Evolutionary conservation across 352 stramenopile species (phyloP), one percentile per base, ranked within the genome.

Genomic region (Blastocystis sp.): DNA sequence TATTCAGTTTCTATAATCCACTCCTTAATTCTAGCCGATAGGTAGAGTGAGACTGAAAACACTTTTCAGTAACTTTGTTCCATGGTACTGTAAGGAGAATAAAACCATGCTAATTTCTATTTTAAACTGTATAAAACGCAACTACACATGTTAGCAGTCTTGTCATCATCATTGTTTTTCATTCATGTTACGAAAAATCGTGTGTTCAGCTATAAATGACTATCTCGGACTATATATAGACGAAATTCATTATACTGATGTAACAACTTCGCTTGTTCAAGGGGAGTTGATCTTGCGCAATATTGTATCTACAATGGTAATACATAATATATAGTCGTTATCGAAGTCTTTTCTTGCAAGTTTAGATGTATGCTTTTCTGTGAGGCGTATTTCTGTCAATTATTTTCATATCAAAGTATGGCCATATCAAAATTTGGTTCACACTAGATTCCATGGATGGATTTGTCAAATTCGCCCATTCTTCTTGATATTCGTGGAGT

Each of bases 211-310:
- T 39, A 65, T 85, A 13, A 66, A 56, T 55, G 63, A 85, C 4
- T 85, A n/a, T 85, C 50, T 85, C 18, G 39, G 56, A n/a, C 9
- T 41, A 1, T 85, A 85, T 45, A 85, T 85, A 39, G 53, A 85
- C 30, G 34, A 39, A 3, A 30, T 85, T n/a, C 1, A 1, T 3
- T 20, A 53, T 53, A 26, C 6, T 13, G 73, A 85, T 39, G 11
- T 69, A 0, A 24, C 30, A 24, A n/a, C 63, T 30, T 64, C 47
- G 11, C 26, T 85, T 45, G 26, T 59, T 30, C 50, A 66, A 16
- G 73, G 73, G 7, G 73, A 85, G 3, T 6, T 85, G 13, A 37
- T 69, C 43, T 41, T 85, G 13, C 56, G 53, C 13, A 66, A 66
- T n/a, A 65, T 85, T 30, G 73, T 85, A 85, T 41, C 3, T 20